Conservation (phyloP, 208 protist genomes). For the Leishmania tropica region DNA sequence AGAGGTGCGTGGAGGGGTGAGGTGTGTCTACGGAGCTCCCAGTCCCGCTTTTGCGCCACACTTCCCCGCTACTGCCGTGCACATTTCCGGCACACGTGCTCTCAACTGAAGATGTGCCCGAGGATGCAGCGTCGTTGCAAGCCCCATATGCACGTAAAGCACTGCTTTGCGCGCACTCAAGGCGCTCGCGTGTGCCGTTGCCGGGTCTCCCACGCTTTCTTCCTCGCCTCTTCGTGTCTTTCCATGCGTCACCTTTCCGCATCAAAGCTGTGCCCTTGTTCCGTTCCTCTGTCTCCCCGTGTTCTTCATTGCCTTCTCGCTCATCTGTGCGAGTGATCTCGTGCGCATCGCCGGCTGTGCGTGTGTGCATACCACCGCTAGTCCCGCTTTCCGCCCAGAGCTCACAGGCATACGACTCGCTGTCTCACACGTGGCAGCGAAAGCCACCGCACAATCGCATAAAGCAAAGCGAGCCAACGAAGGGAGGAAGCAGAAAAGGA, state of each 20-base stretch:
- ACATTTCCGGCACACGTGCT: background rate
- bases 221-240: constrained; percentile 7
- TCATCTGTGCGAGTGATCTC: background rate
- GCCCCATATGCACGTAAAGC: background rate
- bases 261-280: background rate
- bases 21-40: background rate
- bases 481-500: background rate
- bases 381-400: background rate
- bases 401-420: background rate
- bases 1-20: background rate
- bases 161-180: background rate
- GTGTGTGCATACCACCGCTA: background rate
- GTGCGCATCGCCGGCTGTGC: too few species aligned
- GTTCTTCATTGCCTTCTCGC: background rate
- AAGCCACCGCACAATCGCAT: background rate
- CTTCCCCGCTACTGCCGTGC: background rate
- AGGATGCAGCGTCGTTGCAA: background rate
- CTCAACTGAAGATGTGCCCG: background rate
- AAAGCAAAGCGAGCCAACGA: background rate
- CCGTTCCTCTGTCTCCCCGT: background rate
- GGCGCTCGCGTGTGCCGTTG: background rate
- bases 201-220: background rate
- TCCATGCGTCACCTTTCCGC: background rate
- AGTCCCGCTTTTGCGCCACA: background rate
- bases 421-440: background rate